A percentile compares a stretch with the other conserved stretches of the same genome.
These are phyloP conservation scores for Pedinophyceae sp. DNA, from an alignment of 139 green algal species.

Conservation along the genomic window DNA sequence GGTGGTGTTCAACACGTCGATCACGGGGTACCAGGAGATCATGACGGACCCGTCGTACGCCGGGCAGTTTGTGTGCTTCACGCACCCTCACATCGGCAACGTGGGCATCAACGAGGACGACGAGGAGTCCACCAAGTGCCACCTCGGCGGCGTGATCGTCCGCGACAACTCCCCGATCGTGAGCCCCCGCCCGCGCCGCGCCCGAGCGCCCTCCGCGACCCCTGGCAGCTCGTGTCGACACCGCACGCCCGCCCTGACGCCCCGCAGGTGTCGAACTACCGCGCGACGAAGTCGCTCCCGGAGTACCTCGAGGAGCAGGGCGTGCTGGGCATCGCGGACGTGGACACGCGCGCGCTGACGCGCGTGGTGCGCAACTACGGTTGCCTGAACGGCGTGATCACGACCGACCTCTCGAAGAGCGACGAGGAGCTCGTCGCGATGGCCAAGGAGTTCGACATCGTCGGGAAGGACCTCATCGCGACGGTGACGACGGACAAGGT, in stretches of 20 bases:
- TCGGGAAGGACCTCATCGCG: conserved; percentile 61
- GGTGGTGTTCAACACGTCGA: conserved; percentile 98
- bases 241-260: conserved; percentile 1
- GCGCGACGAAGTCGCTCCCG: conserved; percentile 63
- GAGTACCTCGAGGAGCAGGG: conserved; percentile 57
- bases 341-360: conserved; percentile 93
- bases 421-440: conserved; percentile 69
- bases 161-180: conserved; percentile 39
- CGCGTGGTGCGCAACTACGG: conserved; percentile 11
- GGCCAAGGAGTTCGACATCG: conserved; percentile 80
- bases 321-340: conserved; percentile 55
- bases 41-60: conserved; percentile 96
- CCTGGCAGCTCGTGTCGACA: too few species aligned
- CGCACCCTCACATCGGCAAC: conserved; percentile 94
- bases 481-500: conserved; percentile 62
- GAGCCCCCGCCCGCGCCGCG: background rate
- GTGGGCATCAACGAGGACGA: conserved; percentile 90
- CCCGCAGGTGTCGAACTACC: conserved; percentile 99
- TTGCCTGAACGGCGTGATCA: conserved; percentile 20
- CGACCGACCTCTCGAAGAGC: conserved; percentile 39
- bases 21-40: conserved; percentile 94
- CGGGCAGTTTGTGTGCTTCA: conserved; percentile 92
- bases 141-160: conserved; percentile 75
- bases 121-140: conserved; percentile 62
- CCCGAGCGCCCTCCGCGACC: background rate